Evolutionary conservation across 2,329 filamentous ascomycete species (phyloP).

Genomic region (Penicillium sp.): DNA sequence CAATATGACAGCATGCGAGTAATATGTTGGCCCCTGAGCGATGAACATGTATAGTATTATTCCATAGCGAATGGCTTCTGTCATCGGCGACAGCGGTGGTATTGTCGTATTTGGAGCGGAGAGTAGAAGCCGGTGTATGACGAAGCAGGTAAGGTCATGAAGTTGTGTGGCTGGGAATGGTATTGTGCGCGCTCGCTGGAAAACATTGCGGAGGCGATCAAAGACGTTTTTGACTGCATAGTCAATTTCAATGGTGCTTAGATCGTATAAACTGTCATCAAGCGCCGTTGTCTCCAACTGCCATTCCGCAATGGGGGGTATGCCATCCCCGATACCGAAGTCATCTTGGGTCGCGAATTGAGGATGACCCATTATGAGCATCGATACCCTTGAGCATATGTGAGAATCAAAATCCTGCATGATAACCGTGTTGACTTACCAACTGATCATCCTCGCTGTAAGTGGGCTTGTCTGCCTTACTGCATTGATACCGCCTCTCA

Average conservation of each 20-base stretch:
- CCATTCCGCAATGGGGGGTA: conserved; percentile 53
- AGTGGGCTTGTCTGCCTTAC: conserved; percentile 53
- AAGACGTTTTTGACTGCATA: conserved; percentile 39
- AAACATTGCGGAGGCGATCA: conserved; percentile 47
- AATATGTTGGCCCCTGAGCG: conserved; percentile 57
- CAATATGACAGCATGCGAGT: conserved; percentile 49
- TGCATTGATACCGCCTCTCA: conserved; percentile 53
- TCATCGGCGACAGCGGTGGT: conserved; percentile 22
- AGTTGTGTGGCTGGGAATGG: conserved; percentile 44
- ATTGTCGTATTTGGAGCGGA: neutral
- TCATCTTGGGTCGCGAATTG: conserved; percentile 57
- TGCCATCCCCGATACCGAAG: conserved; percentile 49
- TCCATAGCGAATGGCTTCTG: conserved; percentile 51
- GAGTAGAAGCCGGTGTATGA: conserved; percentile 51
- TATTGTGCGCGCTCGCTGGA: conserved; percentile 34
- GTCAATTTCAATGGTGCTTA: conserved; percentile 35
- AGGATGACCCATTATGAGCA: conserved; percentile 54
- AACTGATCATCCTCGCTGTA: conserved; percentile 56
- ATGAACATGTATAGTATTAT: conserved; percentile 54
- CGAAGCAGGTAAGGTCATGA: conserved; percentile 57
- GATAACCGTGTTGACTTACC: conserved; percentile 38
- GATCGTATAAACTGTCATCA: conserved; percentile 8
- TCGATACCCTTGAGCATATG: conserved; percentile 51
- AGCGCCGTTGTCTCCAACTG: conserved; percentile 30
- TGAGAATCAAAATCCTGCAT: neutral